phyloP scores from a whole-genome alignment of 495 filamentous ascomycete species.

The Aspergillus olivimuriae region DNA sequence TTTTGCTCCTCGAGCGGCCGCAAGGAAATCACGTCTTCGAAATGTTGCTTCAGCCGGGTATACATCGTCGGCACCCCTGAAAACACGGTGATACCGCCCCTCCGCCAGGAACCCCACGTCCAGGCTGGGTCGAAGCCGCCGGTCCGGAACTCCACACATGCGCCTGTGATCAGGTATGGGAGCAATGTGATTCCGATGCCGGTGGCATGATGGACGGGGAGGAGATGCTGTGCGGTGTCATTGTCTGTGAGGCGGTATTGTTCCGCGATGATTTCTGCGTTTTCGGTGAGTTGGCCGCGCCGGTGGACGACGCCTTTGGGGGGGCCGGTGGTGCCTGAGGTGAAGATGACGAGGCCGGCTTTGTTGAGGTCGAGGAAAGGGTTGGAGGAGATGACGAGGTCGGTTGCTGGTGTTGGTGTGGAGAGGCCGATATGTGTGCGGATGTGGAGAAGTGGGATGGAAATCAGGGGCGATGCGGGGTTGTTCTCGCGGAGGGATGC shows the following conservation, averaged over 20 bases:
- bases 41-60: conserved; percentile 44
- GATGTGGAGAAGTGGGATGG: conserved; percentile 12
- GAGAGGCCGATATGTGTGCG: conserved; percentile 5
- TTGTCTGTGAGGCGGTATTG: conserved; percentile 21
- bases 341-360: conserved; percentile 31
- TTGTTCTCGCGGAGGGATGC: conserved; percentile 9
- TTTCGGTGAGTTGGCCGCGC: conserved; percentile 21
- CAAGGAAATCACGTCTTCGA: conserved; percentile 22
- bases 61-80: conserved; percentile 47
- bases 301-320: conserved; percentile 42
- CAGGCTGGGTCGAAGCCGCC: conserved; percentile 39
- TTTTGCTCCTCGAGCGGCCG: conserved; percentile 7
- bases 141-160: conserved; percentile 40
- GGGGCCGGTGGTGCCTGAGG: conserved; percentile 39
- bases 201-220: conserved; percentile 45
- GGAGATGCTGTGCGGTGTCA: conserved; percentile 29
- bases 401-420: conserved; percentile 7
- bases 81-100: conserved; percentile 39
- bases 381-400: conserved; percentile 22
- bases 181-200: conserved; percentile 42
- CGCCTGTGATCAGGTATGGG: conserved; percentile 36
- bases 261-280: conserved; percentile 21
- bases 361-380: conserved; percentile 19
- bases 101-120: conserved; percentile 46
- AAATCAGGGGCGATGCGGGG: not conserved